Percentiles rank a stretch among this genome's conserved stretches.
Evolutionary conservation across 2,329 filamentous ascomycete species (phyloP).

Genomic region (Bipolaris victoriae): DNA sequence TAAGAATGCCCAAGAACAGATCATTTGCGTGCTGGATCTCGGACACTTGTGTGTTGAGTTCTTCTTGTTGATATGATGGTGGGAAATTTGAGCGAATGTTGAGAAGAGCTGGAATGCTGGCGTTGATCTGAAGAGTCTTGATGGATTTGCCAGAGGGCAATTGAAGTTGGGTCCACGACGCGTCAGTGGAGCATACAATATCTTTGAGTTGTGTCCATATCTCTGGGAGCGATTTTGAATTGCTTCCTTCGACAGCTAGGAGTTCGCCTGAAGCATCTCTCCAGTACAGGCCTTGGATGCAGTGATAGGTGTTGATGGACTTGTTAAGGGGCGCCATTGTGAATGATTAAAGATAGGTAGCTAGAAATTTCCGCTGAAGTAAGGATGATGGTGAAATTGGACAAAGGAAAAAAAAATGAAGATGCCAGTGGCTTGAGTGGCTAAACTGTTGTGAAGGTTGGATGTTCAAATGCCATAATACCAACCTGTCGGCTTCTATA

Average conservation of each 20-base stretch:
- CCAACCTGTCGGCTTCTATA: conserved; percentile 20
- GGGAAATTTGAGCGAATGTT: conserved; percentile 34
- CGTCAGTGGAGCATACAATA: conserved; percentile 22
- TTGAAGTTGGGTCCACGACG: conserved; percentile 23
- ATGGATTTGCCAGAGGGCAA: conserved; percentile 35
- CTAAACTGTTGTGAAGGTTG: conserved; percentile 14
- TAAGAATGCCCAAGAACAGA: conserved; percentile 29
- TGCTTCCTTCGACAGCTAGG: conserved; percentile 34
- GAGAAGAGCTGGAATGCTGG: conserved; percentile 24
- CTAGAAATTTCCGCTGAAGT: conserved; percentile 9
- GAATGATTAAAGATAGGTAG: conserved; percentile 13
- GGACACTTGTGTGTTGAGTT: conserved; percentile 26
- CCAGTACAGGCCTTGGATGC: conserved; percentile 40
- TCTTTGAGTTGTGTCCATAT: conserved; percentile 29
- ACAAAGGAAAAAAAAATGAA: conserved; percentile 16
- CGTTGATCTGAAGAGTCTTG: conserved; percentile 27
- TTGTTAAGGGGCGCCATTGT: conserved; percentile 40
- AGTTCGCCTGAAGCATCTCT: conserved; percentile 30
- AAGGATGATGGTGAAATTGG: conserved; percentile 10
- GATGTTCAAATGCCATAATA: conserved; percentile 10
- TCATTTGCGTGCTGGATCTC: conserved; percentile 33
- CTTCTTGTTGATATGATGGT: conserved; percentile 28
- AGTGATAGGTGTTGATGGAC: conserved; percentile 37
- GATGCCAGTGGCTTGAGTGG: conserved; percentile 11
- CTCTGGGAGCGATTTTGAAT: conserved; percentile 27